Evolutionary conservation across 257 asterid species (phyloP).

Genomic region (Paraleonurus japonicus): DNA sequence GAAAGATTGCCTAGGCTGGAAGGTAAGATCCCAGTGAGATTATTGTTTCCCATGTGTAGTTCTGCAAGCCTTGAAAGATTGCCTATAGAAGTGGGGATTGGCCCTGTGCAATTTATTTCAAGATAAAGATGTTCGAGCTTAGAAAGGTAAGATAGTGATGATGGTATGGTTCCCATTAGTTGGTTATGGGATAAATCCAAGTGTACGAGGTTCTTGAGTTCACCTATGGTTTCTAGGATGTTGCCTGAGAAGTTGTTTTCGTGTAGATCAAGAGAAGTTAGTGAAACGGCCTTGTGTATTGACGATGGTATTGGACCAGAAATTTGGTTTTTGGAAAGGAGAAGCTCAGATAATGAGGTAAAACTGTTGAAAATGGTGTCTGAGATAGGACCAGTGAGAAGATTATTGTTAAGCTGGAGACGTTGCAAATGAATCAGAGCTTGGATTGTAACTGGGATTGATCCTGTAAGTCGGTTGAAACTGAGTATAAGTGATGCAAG

Average conservation of each 20-base stretch:
- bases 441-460: conserved; percentile 39
- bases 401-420: conserved; percentile 39
- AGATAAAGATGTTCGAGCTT: conserved; percentile 33
- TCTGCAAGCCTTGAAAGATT: too few species aligned
- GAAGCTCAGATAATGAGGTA: conserved; percentile 35
- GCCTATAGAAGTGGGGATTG: conserved; percentile 52
- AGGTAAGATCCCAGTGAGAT: conserved; percentile 59
- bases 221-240: conserved; percentile 46
- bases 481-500: conserved; percentile 36
- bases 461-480: conserved; percentile 43
- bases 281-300: conserved; percentile 33
- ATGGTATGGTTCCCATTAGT: conserved; percentile 51
- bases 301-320: conserved; percentile 60
- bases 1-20: conserved; percentile 29
- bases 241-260: conserved; percentile 45
- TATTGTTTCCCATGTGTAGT: neutral
- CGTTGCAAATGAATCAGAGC: conserved; percentile 23
- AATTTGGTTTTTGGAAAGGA: conserved; percentile 40
- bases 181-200: conserved; percentile 48
- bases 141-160: conserved; percentile 41
- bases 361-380: conserved; percentile 25
- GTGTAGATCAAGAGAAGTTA: conserved; percentile 40
- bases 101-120: conserved; percentile 41
- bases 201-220: conserved; percentile 30
- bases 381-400: conserved; percentile 49